Percentiles rank a stretch among this genome's conserved stretches.
Conservation (phyloP, 139 green algal genomes). For the Chlorella ohadii region DNA sequence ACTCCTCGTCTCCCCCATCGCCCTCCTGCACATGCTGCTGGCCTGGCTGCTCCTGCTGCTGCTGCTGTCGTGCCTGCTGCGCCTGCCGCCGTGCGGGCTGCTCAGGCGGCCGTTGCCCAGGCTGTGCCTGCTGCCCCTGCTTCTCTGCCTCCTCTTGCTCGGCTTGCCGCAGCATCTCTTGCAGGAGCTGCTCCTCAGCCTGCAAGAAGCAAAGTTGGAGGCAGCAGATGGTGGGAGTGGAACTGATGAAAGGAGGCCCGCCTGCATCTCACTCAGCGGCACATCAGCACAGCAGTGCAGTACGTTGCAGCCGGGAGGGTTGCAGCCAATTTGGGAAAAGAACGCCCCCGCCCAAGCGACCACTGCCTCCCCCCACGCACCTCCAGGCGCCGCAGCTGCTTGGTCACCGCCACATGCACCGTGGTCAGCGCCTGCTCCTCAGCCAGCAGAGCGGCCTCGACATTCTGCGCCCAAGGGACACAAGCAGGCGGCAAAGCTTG, state of each 20-base stretch:
- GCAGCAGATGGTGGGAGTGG: neutral
- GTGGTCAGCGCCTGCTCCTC: constrained; percentile 31
- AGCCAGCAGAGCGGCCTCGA: constrained; percentile 24
- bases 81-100: neutral
- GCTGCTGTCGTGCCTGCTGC: neutral
- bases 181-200: constrained; percentile 33
- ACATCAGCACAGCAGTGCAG: no score
- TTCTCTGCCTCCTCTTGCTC: neutral
- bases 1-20: no score
- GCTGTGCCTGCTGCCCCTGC: neutral
- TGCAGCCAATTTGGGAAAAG: no score
- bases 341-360: no score
- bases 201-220: neutral
- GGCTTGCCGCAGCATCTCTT: constrained; percentile 16
- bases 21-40: neutral
- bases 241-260: no score
- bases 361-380: no score
- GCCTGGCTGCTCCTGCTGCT: neutral
- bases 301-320: no score
- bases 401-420: constrained; percentile 26
- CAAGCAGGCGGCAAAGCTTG: no score
- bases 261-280: no score
- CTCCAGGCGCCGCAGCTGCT: constrained; percentile 38
- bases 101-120: neutral
- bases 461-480: constrained; percentile 5